A percentile compares a stretch with the other conserved stretches of the same genome.
phyloP scores from a whole-genome alignment of 2,329 filamentous ascomycete species.

The Neonectria sp. region DNA sequence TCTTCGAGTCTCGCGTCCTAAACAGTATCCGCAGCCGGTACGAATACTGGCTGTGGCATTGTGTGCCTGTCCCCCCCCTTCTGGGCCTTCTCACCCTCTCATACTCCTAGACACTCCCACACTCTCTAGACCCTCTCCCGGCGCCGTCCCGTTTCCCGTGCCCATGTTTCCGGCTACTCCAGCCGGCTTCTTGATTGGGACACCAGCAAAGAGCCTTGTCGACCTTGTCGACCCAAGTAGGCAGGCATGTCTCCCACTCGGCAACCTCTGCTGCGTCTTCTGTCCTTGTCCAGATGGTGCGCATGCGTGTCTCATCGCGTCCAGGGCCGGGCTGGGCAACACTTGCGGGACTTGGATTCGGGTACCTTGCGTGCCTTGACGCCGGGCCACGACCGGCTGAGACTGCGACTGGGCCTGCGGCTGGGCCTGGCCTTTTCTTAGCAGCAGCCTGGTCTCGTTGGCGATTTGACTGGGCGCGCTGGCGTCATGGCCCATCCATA shows the following conservation, averaged over 20 bases:
- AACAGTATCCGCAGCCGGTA: constrained; percentile 9
- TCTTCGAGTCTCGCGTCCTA: constrained; percentile 9
- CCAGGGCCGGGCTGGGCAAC: constrained; percentile 15
- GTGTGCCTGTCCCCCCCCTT: constrained; percentile 16
- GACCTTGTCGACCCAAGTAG: constrained; percentile 15
- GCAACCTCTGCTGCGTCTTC: constrained; percentile 1
- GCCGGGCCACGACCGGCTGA: constrained; percentile 30
- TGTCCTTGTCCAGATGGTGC: constrained; percentile 23
- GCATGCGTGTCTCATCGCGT: constrained; percentile 28
- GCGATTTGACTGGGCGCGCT: constrained; percentile 15
- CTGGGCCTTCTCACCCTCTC: constrained; percentile 16
- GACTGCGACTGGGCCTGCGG: constrained; percentile 15
- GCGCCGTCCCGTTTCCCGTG: constrained; percentile 23
- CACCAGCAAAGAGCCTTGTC: neutral
- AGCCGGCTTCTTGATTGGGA: constrained; percentile 30
- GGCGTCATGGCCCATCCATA: constrained; percentile 8
- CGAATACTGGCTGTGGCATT: constrained; percentile 15
- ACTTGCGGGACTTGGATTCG: constrained; percentile 40
- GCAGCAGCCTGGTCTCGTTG: constrained; percentile 15
- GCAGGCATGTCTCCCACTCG: constrained; percentile 7
- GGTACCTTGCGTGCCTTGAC: constrained; percentile 42
- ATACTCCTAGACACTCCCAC: neutral
- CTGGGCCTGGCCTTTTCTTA: constrained; percentile 3
- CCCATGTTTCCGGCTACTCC: constrained; percentile 32
- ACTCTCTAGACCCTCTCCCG: constrained; percentile 19